Conservation (phyloP, 495 filamentous ascomycete genomes). For the Ramalina peruviana region DNA sequence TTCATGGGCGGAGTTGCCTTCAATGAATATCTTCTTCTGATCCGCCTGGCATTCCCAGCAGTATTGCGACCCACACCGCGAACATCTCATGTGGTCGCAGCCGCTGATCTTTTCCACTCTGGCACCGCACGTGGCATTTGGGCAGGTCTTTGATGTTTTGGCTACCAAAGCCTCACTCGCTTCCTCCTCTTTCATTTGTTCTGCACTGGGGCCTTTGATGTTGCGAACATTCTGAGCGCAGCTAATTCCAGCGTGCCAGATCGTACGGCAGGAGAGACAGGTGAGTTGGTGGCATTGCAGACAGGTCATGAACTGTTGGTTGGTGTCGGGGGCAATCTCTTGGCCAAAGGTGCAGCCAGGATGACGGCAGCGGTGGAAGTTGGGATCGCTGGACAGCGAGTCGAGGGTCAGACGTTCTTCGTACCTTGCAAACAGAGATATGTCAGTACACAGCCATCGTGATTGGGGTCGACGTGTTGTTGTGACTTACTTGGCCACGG, state of each 20-base stretch:
- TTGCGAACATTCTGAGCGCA: background rate
- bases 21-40: background rate
- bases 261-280: background rate
- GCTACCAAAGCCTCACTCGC: background rate
- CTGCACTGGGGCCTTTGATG: background rate
- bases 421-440: background rate
- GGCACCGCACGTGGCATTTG: background rate
- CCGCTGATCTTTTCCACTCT: background rate
- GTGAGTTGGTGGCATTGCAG: background rate
- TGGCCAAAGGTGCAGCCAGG: slow-evolving; percentile 4
- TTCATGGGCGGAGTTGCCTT: background rate
- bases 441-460: background rate
- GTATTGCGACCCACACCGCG: slow-evolving; percentile 1
- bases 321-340: background rate
- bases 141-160: background rate
- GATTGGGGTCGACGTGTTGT: background rate
- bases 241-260: background rate
- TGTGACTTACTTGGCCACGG: slow-evolving; percentile 1
- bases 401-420: background rate
- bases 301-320: slow-evolving; percentile 4
- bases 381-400: background rate
- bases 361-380: slow-evolving; percentile 2
- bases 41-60: slow-evolving; percentile 4
- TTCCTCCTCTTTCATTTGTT: background rate
- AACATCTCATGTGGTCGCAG: slow-evolving; percentile 8